Evolutionary conservation across 2,329 filamentous ascomycete genomes (phyloP).

Genomic region (Aspergillus vadensis): DNA sequence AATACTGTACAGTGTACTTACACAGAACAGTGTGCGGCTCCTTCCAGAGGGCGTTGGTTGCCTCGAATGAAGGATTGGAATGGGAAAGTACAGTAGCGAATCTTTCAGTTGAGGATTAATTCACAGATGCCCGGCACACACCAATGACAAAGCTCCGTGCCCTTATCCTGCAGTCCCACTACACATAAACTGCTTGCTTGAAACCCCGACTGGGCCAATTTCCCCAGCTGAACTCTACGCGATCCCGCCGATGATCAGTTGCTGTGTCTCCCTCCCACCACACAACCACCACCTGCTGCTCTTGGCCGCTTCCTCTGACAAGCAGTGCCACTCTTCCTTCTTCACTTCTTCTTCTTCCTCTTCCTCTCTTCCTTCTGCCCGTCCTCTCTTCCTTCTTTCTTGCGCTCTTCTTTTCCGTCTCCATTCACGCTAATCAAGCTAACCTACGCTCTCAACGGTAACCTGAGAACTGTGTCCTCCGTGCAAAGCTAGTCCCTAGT

Average conservation of each 20-base stretch:
- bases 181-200: no score
- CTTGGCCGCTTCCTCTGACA: background rate
- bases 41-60: background rate
- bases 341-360: background rate
- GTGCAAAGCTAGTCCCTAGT: background rate
- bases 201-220: background rate
- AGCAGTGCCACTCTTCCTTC: background rate
- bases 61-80: background rate
- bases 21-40: constrained; percentile 2
- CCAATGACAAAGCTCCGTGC: no score
- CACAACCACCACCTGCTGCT: background rate
- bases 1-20: background rate
- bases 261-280: background rate
- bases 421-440: background rate
- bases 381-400: background rate
- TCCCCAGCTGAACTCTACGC: constrained; percentile 6
- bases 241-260: constrained; percentile 1
- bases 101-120: no score
- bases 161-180: no score
- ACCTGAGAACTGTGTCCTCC: background rate
- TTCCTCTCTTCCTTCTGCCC: background rate
- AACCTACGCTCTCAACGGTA: background rate
- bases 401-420: background rate
- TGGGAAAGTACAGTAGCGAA: no score
- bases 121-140: background rate